Percentiles rank a stretch among this genome's conserved stretches.
These are phyloP conservation scores for Graphilbum fragrans DNA, from an alignment of 2,329 filamentous ascomycete genomes.

Conservation along the genomic window DNA sequence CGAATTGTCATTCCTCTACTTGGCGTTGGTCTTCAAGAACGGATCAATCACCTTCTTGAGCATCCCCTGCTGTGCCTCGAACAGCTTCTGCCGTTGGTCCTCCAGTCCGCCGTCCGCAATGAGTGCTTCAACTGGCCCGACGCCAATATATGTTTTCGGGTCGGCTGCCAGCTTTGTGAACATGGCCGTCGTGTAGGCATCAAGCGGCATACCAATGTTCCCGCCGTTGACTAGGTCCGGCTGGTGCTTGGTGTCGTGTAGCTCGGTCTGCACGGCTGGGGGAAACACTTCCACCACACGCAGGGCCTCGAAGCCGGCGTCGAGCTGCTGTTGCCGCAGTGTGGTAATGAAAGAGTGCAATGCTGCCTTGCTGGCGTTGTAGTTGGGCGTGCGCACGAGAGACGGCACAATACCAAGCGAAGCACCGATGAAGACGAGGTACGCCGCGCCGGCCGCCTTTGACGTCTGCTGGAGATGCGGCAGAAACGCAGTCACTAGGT, in stretches of 20 bases:
- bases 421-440: conserved; percentile 17
- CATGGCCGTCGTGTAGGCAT: conserved; percentile 26
- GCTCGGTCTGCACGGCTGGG: conserved; percentile 27
- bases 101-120: conserved; percentile 15
- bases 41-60: conserved; percentile 10
- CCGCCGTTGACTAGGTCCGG: conserved; percentile 27
- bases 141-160: conserved; percentile 22
- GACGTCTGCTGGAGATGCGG: conserved; percentile 23
- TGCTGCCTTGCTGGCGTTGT: conserved; percentile 36
- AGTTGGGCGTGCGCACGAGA: conserved; percentile 27
- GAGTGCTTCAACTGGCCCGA: conserved; percentile 17
- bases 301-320: conserved; percentile 18
- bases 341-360: conserved; percentile 30
- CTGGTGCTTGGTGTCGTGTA: conserved; percentile 26
- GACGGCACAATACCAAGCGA: conserved; percentile 26
- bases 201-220: conserved; percentile 34
- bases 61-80: conserved; percentile 11
- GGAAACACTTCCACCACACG: conserved; percentile 31
- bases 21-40: conserved; percentile 10
- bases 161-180: conserved; percentile 24
- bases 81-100: conserved; percentile 14
- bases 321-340: conserved; percentile 30
- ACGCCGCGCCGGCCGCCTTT: conserved; percentile 1
- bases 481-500: conserved; percentile 30
- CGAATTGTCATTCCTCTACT: background rate